phyloP scores from a whole-genome alignment of 2,329 filamentous ascomycete genomes.

The Anisogramma anomala region DNA sequence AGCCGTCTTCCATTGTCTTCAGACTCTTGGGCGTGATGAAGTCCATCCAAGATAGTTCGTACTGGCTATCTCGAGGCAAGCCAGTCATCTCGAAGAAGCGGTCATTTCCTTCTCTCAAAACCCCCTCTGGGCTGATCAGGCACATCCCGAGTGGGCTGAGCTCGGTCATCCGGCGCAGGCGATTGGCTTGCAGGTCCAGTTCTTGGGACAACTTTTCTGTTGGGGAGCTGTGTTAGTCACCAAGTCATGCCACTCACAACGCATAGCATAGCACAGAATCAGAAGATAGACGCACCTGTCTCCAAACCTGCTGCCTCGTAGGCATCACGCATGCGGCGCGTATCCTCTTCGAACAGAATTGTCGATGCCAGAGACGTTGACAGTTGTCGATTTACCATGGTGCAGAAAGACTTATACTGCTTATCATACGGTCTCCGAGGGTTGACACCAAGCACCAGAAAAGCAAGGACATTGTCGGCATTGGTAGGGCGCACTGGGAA shows the following conservation, averaged over 20 bases:
- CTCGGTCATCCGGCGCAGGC: constrained; percentile 27
- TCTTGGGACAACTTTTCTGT: constrained; percentile 24
- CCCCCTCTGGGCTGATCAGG: constrained; percentile 28
- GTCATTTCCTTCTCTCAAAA: constrained; percentile 33
- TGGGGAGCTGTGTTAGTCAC: not conserved
- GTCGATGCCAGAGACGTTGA: constrained; percentile 53
- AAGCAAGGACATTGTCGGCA: constrained; percentile 45
- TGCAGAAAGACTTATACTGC: constrained; percentile 49
- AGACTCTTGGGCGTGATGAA: constrained; percentile 27
- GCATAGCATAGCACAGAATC: not conserved
- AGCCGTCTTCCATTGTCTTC: constrained; percentile 24
- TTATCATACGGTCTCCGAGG: constrained; percentile 51
- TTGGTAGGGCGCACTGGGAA: constrained; percentile 50
- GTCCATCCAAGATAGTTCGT: constrained; percentile 31
- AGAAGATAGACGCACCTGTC: constrained; percentile 8
- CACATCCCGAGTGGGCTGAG: constrained; percentile 28
- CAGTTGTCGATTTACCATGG: constrained; percentile 33
- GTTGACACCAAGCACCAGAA: constrained; percentile 51
- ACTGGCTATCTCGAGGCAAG: constrained; percentile 25
- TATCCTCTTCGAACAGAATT: constrained; percentile 54
- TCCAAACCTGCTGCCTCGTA: constrained; percentile 25
- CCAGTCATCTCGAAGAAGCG: constrained; percentile 37
- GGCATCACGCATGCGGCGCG: constrained; percentile 33
- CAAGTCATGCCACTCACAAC: not conserved
- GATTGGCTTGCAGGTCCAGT: constrained; percentile 25